Evolutionary conservation across 768 basidiomycete species (phyloP).

Genomic region (Lactifluus volemus): DNA sequence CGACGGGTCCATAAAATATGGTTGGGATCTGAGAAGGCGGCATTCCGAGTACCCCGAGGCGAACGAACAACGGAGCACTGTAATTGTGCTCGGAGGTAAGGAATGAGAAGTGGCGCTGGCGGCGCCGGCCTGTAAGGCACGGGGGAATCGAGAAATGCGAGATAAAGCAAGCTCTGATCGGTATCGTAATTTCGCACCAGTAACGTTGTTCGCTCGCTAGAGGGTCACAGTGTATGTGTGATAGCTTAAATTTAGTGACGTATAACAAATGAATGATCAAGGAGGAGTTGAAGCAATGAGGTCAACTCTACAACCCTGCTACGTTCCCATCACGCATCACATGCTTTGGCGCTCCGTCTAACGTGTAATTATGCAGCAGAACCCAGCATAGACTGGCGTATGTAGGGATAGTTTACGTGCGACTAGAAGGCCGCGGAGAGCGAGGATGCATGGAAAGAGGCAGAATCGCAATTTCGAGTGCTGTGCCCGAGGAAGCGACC

Average conservation of each 20-base stretch:
- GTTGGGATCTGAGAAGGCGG: not conserved
- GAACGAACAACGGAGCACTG: not conserved
- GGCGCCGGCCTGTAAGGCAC: no score
- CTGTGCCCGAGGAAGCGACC: not conserved
- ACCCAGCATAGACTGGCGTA: not conserved
- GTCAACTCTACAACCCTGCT: not conserved
- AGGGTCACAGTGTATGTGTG: no score
- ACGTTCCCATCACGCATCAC: not conserved
- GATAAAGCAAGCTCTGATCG: no score
- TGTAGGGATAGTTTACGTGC: not conserved
- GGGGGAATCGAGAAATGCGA: not conserved
- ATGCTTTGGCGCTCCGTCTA: not conserved
- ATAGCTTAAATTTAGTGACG: not conserved
- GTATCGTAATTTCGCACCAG: no score
- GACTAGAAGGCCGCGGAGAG: not conserved
- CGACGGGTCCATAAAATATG: constrained; percentile 48
- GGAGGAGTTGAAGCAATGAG: not conserved
- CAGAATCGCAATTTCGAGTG: not conserved
- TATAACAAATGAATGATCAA: no score
- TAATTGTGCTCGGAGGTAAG: not conserved
- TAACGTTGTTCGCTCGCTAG: not conserved
- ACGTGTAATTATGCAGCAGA: not conserved
- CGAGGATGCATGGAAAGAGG: not conserved
- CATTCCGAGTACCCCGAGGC: not conserved
- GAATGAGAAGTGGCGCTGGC: not conserved